Evolutionary conservation across 257 asterid genomes (phyloP), one percentile per base, ranked within the genome.

Genomic region (Linderniella brevidens): DNA sequence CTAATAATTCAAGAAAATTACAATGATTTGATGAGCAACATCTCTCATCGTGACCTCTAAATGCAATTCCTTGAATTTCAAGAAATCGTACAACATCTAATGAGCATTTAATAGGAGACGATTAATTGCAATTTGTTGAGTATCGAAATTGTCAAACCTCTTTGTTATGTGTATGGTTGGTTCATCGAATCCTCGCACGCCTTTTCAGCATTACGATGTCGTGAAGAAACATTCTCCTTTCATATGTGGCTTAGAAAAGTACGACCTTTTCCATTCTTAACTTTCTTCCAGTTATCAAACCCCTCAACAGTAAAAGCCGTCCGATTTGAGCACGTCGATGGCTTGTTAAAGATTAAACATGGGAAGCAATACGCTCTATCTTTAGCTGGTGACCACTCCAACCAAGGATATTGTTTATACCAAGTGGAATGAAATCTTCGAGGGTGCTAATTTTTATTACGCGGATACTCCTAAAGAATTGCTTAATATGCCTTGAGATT

Each of bases 21-120:
- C 47, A 1, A 3, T 17, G 32, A 46, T 46, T 46, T 9, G 16
- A 43, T 0, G 48, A 43, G 3, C 17, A 16, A 43, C 9, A 8
- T 8, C 48, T 43, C 17, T 43, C 48, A 43, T 43, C 48, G 13
- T 38, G 12, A 38, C 43, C 43, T 38, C 43, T 38, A 9, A 38
- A 38, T 9, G 43, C 43, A 38, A 9, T 9, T 2, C 13, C 43
- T 38, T 38, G 43, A 38, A 38, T 1, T 38, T 1, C 14, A 9
- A 38, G 14, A 11, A 11, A 38, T 38, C 43, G 14, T 9, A 38
- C 14, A 38, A 9, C 43, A 38, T 38, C 43, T 13, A 42, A 25
- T 25, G 32, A 25, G 32, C 32, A 3, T 25, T 25, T 25, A 25
- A 25, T 25, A 3, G 9, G 47, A 42, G 14, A 14, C 17, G 14